Evolutionary conservation across 306 rosid species (phyloP), one percentile per base, ranked within the genome.

Genomic region (Castanea mollissima): DNA sequence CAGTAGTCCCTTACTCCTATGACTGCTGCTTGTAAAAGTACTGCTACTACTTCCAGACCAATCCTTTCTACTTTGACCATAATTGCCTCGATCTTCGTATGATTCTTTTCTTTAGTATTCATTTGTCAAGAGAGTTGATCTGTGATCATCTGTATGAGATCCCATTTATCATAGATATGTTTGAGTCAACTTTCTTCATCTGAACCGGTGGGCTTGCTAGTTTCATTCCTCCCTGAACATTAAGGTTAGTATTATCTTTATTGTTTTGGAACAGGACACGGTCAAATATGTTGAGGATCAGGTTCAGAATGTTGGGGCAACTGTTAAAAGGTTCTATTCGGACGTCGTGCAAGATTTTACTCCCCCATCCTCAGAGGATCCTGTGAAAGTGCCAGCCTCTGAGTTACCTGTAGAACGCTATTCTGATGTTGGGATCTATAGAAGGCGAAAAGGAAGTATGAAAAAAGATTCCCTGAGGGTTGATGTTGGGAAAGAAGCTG

Each of bases 231-330:
- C 25, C 15, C 44, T 64, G 32, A 64, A 64, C 70, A 64, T 64
- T 31, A 64, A 76, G 57, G 44, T 20, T 57, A 21, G 63, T 49
- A 38, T 76, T 54, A 32, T 23, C 31, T 67, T 77, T 75, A 21
- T 83, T 74, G 35, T 25, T 75, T 79, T 77, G 81, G 81, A 32
- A 70, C 86, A 95, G 97, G 96, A 93, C 74, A 90, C 97, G 0
- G 80, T 84, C 72, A 86, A 89, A 64, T 91, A 92, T 86, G 79
- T 95, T 19, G 99, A 91, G 90, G 81, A 86, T 85, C 93, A 91
- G 81, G 91, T 91, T 86, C 90, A 87, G 82, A 90, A 78, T 80
- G 98, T 91, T 55, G 94, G 97, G 78, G 93, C 79, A 62, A 89
- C 81, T 82, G 92, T 93, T 81, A 95, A 76, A 81, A 88, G 80